Percentiles rank a stretch among this genome's conserved stretches.
Conservation (phyloP, 257 asterid genomes). For the Capsicum pubescens region DNA sequence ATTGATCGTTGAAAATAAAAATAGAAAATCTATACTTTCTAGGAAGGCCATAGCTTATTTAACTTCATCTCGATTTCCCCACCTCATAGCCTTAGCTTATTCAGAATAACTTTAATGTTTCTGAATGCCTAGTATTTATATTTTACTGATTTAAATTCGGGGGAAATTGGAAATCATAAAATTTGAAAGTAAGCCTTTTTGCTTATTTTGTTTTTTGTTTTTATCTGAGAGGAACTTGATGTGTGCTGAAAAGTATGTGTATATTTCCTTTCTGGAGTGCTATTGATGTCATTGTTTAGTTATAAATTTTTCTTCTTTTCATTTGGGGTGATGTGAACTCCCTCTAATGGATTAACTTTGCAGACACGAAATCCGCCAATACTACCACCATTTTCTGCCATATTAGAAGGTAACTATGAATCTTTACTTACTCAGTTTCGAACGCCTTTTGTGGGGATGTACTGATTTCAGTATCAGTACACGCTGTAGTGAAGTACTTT, state of each 20-base stretch:
- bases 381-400: constrained; percentile 83
- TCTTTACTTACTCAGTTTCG: neutral
- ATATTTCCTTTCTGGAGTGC: neutral
- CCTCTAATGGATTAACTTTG: constrained; percentile 24
- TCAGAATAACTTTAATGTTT: neutral
- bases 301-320: constrained; percentile 20
- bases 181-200: neutral
- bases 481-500: neutral
- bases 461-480: neutral
- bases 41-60: neutral
- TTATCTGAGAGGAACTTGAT: constrained; percentile 15
- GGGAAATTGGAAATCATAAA: neutral
- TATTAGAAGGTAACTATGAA: constrained; percentile 64
- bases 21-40: neutral
- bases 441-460: neutral
- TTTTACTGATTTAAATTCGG: neutral
- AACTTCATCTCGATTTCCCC: neutral
- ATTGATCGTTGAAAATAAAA: neutral
- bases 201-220: neutral
- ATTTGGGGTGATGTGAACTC: constrained; percentile 22
- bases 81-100: neutral
- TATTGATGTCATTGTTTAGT: neutral
- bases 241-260: neutral
- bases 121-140: constrained; percentile 6
- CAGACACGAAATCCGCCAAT: constrained; percentile 91